A percentile compares a stretch with the other conserved stretches of the same genome.
Conservation (phyloP, 495 filamentous ascomycete genomes). For the Parathielavia appendiculata region DNA sequence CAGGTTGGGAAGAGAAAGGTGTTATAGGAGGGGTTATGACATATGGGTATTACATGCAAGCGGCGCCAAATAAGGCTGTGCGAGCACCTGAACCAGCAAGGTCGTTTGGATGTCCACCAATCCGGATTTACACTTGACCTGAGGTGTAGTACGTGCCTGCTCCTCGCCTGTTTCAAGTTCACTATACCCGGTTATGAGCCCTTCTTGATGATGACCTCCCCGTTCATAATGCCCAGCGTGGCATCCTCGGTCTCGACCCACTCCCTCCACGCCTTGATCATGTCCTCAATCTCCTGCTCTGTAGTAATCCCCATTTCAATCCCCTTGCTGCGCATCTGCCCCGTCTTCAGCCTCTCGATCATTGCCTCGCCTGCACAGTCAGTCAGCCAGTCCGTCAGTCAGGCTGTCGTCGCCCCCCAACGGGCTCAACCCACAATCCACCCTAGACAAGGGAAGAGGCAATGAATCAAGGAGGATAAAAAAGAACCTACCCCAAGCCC, state of each 20-base stretch:
- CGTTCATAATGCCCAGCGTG: constrained; percentile 36
- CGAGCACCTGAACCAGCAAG: no score
- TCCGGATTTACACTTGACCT: no score
- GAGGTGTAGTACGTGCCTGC: no score
- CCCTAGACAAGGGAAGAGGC: not conserved
- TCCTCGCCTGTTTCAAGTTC: no score
- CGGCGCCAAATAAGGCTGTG: no score
- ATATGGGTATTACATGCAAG: no score
- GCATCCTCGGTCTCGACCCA: constrained; percentile 38
- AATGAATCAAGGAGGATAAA: no score
- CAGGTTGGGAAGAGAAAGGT: no score
- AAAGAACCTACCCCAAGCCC: constrained; percentile 37
- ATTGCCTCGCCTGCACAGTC: constrained; percentile 36
- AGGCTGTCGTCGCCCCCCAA: no score
- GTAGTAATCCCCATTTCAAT: constrained; percentile 30
- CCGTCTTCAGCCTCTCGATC: constrained; percentile 26
- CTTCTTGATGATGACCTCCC: constrained; percentile 26
- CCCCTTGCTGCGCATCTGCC: constrained; percentile 30
- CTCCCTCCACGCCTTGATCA: constrained; percentile 40
- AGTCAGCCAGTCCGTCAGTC: constrained; percentile 16
- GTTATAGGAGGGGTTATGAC: no score
- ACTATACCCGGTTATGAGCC: not conserved
- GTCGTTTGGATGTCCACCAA: no score
- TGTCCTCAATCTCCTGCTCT: constrained; percentile 37
- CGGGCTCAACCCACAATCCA: constrained; percentile 8